phyloP scores from a whole-genome alignment of 2,329 filamentous ascomycete genomes.

The Beauveria rudraprayagi region DNA sequence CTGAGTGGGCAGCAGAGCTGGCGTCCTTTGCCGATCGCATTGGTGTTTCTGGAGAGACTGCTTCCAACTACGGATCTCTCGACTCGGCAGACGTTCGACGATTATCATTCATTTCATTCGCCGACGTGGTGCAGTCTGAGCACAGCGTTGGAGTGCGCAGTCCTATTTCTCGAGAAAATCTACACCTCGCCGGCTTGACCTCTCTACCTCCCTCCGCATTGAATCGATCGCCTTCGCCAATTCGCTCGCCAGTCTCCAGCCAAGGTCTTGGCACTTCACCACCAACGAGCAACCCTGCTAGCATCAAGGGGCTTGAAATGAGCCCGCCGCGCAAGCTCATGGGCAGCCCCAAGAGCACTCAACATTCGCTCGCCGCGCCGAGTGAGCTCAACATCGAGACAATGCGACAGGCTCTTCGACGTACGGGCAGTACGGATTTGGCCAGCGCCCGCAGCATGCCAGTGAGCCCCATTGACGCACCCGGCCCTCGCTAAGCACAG shows the following conservation, averaged over 20 bases:
- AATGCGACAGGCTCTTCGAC: constrained; percentile 80
- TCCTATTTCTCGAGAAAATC: constrained; percentile 55
- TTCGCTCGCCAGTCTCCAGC: constrained; percentile 70
- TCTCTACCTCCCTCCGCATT: constrained; percentile 43
- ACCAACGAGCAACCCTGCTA: constrained; percentile 67
- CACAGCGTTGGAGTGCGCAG: constrained; percentile 51
- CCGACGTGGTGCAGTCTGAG: constrained; percentile 85
- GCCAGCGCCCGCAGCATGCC: constrained; percentile 47
- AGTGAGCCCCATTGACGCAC: constrained; percentile 46
- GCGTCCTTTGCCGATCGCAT: constrained; percentile 43
- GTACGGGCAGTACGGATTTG: constrained; percentile 78
- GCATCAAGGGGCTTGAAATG: constrained; percentile 65
- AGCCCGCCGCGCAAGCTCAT: constrained; percentile 54
- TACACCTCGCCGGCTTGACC: constrained; percentile 60
- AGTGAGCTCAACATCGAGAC: constrained; percentile 82
- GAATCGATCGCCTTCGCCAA: constrained; percentile 70
- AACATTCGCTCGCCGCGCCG: constrained; percentile 36
- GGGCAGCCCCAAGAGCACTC: constrained; percentile 54
- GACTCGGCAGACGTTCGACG: constrained; percentile 71
- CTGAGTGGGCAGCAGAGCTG: constrained; percentile 51
- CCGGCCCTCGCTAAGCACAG: constrained; percentile 21
- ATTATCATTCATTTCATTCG: constrained; percentile 92
- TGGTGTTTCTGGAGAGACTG: constrained; percentile 45
- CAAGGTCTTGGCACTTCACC: constrained; percentile 61
- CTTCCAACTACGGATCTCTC: constrained; percentile 68